These are phyloP conservation scores for Glycyrrhiza uralensis DNA, from an alignment of 306 rosid genomes.

Conservation along the genomic window DNA sequence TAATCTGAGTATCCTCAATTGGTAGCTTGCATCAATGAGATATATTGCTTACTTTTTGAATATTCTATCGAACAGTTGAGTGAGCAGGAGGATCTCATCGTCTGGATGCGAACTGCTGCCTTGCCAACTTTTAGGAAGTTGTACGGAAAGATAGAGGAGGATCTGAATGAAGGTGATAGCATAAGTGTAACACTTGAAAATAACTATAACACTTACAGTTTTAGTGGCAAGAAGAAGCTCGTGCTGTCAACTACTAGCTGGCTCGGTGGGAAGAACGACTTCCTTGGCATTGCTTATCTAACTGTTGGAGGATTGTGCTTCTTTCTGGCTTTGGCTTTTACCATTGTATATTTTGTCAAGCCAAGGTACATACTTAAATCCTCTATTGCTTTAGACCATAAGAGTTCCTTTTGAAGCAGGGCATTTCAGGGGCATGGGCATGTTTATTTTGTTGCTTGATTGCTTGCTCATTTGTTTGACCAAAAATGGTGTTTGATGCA, in stretches of 20 bases:
- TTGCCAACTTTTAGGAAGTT: conserved; percentile 78
- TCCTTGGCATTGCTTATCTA: conserved; percentile 84
- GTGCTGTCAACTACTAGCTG: conserved; percentile 77
- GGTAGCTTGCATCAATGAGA: conserved; percentile 18
- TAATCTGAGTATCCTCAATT: neutral
- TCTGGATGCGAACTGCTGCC: conserved; percentile 92
- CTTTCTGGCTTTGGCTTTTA: conserved; percentile 72
- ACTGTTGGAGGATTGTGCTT: conserved; percentile 88
- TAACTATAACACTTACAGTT: conserved; percentile 69
- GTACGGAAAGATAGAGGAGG: conserved; percentile 70
- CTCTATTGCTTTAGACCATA: neutral
- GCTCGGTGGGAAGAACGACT: conserved; percentile 84
- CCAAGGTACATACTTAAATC: conserved; percentile 64
- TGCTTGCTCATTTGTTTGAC: neutral
- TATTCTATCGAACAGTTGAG: conserved; percentile 57
- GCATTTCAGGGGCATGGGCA: neutral
- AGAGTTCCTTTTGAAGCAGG: neutral
- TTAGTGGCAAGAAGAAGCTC: conserved; percentile 72
- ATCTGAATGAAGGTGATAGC: conserved; percentile 45
- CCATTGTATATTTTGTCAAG: conserved; percentile 67
- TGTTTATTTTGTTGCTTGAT: neutral
- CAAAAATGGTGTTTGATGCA: conserved; percentile 12
- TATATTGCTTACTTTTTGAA: conserved; percentile 25
- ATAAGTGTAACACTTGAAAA: conserved; percentile 48
- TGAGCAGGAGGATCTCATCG: conserved; percentile 77